phyloP scores from a whole-genome alignment of 192 early-diverging fungal species.

The Mortierella alpina region DNA sequence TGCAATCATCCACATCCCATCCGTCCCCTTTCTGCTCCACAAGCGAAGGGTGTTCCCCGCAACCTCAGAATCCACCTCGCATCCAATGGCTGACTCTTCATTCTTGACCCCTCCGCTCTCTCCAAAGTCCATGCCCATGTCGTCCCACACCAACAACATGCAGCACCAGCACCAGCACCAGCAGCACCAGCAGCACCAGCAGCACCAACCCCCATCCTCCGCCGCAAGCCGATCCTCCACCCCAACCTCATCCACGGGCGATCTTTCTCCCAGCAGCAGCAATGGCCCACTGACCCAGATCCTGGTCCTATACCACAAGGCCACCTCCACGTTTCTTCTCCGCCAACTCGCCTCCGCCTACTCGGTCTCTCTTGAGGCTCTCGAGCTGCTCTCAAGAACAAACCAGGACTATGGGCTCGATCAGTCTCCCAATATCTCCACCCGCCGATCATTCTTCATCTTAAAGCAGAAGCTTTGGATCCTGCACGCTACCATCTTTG shows the following conservation, averaged over 20 bases:
- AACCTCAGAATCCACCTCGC: too few relatives aligned
- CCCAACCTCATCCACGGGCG: constrained; percentile 1
- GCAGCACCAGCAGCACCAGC: neutral
- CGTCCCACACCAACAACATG: neutral
- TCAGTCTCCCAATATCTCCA: constrained; percentile 2
- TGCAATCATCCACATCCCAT: neutral
- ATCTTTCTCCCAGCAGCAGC: neutral
- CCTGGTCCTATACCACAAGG: constrained; percentile 49
- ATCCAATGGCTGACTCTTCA: constrained; percentile 15
- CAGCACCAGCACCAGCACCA: neutral
- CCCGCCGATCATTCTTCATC: constrained; percentile 28
- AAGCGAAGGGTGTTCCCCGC: too few relatives aligned
- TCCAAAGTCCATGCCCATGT: constrained; percentile 27
- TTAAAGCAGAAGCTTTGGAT: constrained; percentile 55
- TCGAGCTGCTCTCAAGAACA: constrained; percentile 33
- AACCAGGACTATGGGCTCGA: constrained; percentile 37
- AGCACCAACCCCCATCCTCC: neutral
- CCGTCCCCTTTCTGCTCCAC: constrained; percentile 3
- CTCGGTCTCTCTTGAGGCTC: constrained; percentile 32
- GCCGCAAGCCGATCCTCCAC: constrained; percentile 3
- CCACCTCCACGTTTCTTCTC: constrained; percentile 47
- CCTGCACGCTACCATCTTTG: constrained; percentile 51
- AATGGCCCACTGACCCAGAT: constrained; percentile 21
- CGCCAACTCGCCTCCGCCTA: constrained; percentile 48
- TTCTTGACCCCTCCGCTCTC: constrained; percentile 34